Base-by-base conservation (phyloP, 1,284 basidiomycete species). In the Ganoderma multipileum region DNA sequence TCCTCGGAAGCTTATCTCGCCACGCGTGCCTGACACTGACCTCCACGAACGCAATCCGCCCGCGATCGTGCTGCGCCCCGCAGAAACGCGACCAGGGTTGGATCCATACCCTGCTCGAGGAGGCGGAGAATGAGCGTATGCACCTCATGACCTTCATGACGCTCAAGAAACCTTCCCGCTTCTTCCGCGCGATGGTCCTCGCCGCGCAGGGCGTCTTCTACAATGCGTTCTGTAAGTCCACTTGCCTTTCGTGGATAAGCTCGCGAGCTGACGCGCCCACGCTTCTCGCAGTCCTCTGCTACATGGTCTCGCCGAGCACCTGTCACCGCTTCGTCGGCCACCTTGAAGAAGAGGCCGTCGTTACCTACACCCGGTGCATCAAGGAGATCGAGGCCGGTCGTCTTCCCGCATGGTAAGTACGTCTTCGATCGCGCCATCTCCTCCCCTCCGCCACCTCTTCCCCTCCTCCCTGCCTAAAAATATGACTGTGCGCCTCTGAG, bases 91-190 rank as follows among this genome's bases (percentile, higher is more conserved):
- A 98, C 79, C 91, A 90, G 66, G 95, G 95, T 64, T 98, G 95
- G 95, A 89, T 91, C 72, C 85, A 89, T 70, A 96, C 95, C 3
- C 86, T 95, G 50, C 83, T 97, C 33, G 93, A 96, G 79, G 96
- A 98, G 82, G 96, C 96, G 8, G 96, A 98, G 78, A 98, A 98
- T 77, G 96, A 98, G 81, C 85, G 96, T 63, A 96, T 96, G 95
- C 95, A 97, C 80, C 84, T 97, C 50, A 94, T 97, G 88, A 96
- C 94, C 0, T 97, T 97, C 82, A 93, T 97, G 90, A 92, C 93
- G 9, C 83, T 97, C 69, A 86, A 90, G 57, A 86, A 95, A 70
- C 95, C 96, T 2, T 89, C 91, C 0, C 78, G 89, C 28, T 86
- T 93, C 77, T 94, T 97, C 83, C 90, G 97, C 50, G 86, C 88